A percentile compares a stretch with the other conserved stretches of the same genome.
Conservation (phyloP, 2,329 filamentous ascomycete genomes). For the Penicillium thymicola region DNA sequence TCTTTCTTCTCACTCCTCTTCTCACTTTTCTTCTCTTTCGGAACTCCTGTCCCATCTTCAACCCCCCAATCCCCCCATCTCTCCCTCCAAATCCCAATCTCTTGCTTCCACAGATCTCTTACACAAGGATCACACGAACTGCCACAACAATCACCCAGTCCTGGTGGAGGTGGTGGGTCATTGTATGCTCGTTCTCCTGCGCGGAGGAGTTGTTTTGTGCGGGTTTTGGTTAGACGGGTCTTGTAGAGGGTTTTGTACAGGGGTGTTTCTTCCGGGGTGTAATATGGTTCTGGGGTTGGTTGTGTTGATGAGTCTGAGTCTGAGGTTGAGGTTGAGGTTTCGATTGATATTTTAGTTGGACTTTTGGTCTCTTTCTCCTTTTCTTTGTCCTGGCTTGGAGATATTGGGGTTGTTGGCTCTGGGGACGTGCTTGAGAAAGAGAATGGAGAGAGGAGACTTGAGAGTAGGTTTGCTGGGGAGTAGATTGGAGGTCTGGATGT, state of each 20-base stretch:
- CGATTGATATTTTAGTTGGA: slow-evolving; percentile 2
- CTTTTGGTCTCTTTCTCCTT: neutral
- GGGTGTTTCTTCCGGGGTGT: slow-evolving; percentile 24
- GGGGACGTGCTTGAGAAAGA: slow-evolving; percentile 5
- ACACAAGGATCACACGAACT: slow-evolving; percentile 39
- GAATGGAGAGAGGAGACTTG: slow-evolving; percentile 11
- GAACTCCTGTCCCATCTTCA: neutral
- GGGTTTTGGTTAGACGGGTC: slow-evolving; percentile 29
- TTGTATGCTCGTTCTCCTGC: slow-evolving; percentile 29
- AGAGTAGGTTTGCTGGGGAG: slow-evolving; percentile 5
- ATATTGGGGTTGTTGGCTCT: neutral
- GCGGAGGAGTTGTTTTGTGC: slow-evolving; percentile 34
- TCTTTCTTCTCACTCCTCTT: slow-evolving; percentile 4
- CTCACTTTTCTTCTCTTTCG: slow-evolving; percentile 4
- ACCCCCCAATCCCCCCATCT: slow-evolving; percentile 28
- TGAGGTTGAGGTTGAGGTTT: neutral
- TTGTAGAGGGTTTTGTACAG: slow-evolving; percentile 28
- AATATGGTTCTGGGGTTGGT: slow-evolving; percentile 21
- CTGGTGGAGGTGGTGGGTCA: slow-evolving; percentile 34
- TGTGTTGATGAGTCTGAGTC: neutral
- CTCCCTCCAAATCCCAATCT: slow-evolving; percentile 34
- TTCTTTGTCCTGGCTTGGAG: neutral
- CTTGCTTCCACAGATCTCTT: slow-evolving; percentile 35
- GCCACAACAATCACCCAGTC: slow-evolving; percentile 34
- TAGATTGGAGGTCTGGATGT: neutral